Base-by-base conservation (phyloP, 345 rosid species). In the Aurinia saxatilis region DNA sequence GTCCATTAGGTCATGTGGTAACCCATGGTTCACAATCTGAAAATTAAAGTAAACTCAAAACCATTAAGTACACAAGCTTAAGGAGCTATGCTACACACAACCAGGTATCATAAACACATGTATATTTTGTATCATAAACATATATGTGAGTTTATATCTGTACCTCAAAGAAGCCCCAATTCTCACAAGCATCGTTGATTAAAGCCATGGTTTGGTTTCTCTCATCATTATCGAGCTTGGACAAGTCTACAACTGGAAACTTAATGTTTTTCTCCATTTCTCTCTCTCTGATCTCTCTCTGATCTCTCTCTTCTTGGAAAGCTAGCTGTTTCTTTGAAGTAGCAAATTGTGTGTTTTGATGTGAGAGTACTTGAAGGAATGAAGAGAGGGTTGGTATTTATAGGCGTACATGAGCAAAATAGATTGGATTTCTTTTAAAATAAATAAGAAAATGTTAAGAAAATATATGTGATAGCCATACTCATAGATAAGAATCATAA, bases 101-200 rank as follows among this genome's bases (percentile, higher is more conserved):
- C 27, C 42, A 62, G 10, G 52, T 5, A 12, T 15, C 12, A n/a
- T 18, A 36, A 1, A 40, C 0, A 10, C 19, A 14, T n/a, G n/a
- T n/a, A n/a, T n/a, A n/a, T n/a, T n/a, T n/a, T n/a, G n/a, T n/a
- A n/a, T n/a, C n/a, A n/a, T n/a, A n/a, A n/a, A n/a, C n/a, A n/a
- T n/a, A n/a, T n/a, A n/a, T n/a, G n/a, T n/a, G n/a, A n/a, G 9
- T 9, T 3, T 40, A 14, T 33, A 29, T 23, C 23, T 6, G 44
- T 74, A 93, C 99, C 99, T 93, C 88, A 65, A 93, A 87, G 86
- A 93, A 93, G 3, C 97, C 99, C 99, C 99, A 93, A 67, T 87
- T 93, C 66, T 93, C 92, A 61, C 99, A 93, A 69, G 99, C 99
- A 70, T 93, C 96, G 18, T 86, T 73, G 78, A 93, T 90, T 67